phyloP scores from a whole-genome alignment of 2,329 filamentous ascomycete species.

The Epichloe hybrida region DNA sequence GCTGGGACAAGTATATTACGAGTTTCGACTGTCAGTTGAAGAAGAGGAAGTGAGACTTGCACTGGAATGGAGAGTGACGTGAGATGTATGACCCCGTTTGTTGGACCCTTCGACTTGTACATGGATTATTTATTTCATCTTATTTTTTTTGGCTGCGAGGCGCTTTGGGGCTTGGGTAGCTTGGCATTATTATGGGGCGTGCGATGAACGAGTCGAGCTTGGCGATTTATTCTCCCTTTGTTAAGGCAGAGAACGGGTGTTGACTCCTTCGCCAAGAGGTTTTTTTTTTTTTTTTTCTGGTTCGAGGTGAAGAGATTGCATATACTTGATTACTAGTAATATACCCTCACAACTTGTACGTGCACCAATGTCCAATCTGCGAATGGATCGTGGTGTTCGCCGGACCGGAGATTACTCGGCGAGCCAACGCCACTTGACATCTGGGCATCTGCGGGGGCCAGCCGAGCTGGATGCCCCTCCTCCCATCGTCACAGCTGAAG shows the following conservation, averaged over 20 bases:
- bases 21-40: slow-evolving; percentile 20
- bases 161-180: not conserved
- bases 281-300: too few relatives aligned
- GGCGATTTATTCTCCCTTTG: not conserved
- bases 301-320: too few relatives aligned
- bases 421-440: too few relatives aligned
- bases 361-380: too few relatives aligned
- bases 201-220: too few relatives aligned
- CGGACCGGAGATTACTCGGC: too few relatives aligned
- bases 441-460: too few relatives aligned
- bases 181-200: not conserved
- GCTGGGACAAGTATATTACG: slow-evolving; percentile 28
- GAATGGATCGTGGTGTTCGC: too few relatives aligned
- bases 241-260: too few relatives aligned
- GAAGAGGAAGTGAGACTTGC: not conserved
- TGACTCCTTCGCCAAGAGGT: not conserved
- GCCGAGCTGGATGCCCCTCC: not conserved
- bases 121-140: not conserved
- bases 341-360: too few relatives aligned
- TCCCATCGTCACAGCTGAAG: not conserved
- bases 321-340: too few relatives aligned
- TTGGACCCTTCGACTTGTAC: not conserved
- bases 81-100: not conserved
- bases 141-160: not conserved
- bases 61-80: not conserved